phyloP scores from a whole-genome alignment of 2,329 filamentous ascomycete genomes.

The Epichloe glyceriae region DNA sequence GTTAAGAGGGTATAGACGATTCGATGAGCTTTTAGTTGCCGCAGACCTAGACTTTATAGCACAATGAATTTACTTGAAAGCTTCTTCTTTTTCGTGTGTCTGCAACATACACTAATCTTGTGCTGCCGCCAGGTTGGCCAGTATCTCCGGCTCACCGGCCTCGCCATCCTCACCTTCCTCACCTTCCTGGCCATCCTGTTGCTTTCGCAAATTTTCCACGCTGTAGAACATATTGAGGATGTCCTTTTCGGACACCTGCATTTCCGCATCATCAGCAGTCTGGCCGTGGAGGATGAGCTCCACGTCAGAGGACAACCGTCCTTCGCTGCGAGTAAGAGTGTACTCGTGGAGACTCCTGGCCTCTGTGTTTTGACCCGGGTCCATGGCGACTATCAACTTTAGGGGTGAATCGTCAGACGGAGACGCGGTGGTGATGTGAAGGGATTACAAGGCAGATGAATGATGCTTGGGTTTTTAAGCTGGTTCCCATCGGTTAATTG shows the following conservation, averaged over 20 bases:
- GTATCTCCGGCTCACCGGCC: neutral
- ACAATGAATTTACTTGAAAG: slow-evolving; percentile 6
- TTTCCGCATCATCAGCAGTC: slow-evolving; percentile 17
- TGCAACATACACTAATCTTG: neutral
- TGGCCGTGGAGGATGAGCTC: slow-evolving; percentile 12
- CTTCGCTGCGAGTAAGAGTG: slow-evolving; percentile 18
- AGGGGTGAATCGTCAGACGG: slow-evolving; percentile 11
- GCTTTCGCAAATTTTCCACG: slow-evolving; percentile 35
- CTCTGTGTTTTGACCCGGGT: slow-evolving; percentile 18
- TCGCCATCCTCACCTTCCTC: slow-evolving; percentile 7
- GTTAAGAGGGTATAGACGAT: slow-evolving; percentile 28
- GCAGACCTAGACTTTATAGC: slow-evolving; percentile 12
- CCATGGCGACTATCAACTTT: slow-evolving; percentile 27
- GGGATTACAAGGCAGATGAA: slow-evolving; percentile 50
- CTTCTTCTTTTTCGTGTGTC: neutral
- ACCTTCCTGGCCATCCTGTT: slow-evolving; percentile 14
- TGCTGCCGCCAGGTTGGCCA: neutral
- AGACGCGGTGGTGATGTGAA: slow-evolving; percentile 34
- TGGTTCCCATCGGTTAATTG: slow-evolving; percentile 33
- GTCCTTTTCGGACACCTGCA: slow-evolving; percentile 24
- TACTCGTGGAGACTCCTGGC: slow-evolving; percentile 20
- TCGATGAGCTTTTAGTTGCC: slow-evolving; percentile 20
- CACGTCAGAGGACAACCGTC: slow-evolving; percentile 18
- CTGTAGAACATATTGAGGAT: slow-evolving; percentile 31
- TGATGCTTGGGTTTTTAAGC: slow-evolving; percentile 32